Base-by-base conservation (phyloP, 2,329 filamentous ascomycete genomes). In the Verticillium nonalfalfae region DNA sequence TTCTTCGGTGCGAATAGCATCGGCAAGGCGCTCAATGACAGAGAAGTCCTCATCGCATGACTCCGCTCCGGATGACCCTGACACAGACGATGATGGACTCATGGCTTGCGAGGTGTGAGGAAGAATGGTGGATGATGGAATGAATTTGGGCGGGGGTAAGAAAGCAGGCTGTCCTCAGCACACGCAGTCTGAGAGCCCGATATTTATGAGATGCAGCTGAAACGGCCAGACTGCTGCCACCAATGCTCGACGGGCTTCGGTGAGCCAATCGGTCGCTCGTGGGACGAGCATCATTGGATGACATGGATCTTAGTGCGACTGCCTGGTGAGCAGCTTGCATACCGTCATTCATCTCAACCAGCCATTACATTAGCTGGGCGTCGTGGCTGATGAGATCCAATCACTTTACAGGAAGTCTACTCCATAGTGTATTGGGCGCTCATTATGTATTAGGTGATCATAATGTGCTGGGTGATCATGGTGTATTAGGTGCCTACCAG, bases 21-120 rank as follows among this genome's bases (percentile, higher is more conserved):
- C 59, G 10, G 61, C 54, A 2, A 63, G 39, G 10, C 35, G 39
- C 31, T 63, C 63, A 10, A 63, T 56, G 54, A 64, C 45, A 9
- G 57, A 63, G 14, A 58, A 64, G 38, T 63, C 61, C 10, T 62
- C 56, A 9, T 63, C 57, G 9, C 33, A 11, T 10, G 35, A 36
- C 33, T 36, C 55, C 7, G 14, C 18, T 13, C 9, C 33, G 31
- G 55, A 56, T 36, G 26, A 31, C 7, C 10, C 31, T 13, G 33
- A 13, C 15, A 56, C 36, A 31, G 45, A 52, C 13, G 45, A 18
- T 13, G 45, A 52, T n/a, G 45, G 18, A 10, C 15, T 11, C 45
- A 52, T 52, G 45, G 21, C 18, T 31, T 31, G 45, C 4, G 9
- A 10, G 54, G 15, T 36, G 55, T 21, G n/a, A 36, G 14, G 5